These are phyloP conservation scores for Streptanthus diversifolius DNA, from an alignment of 345 rosid genomes.

Conservation along the genomic window DNA sequence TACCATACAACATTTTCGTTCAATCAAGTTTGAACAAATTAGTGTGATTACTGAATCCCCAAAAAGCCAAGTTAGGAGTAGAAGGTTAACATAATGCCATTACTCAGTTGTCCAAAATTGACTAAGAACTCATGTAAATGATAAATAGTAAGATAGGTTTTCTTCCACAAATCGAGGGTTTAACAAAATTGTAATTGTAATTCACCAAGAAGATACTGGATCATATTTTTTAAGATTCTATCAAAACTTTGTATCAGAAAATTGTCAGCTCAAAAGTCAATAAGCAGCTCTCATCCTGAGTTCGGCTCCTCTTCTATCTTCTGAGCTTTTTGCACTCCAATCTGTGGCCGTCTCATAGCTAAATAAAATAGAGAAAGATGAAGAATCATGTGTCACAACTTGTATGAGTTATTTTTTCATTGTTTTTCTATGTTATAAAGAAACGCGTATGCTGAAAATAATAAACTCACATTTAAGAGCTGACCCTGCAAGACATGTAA, in stretches of 20 bases:
- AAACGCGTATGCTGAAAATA: neutral
- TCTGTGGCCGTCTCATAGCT: constrained; percentile 19
- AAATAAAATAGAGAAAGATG: neutral
- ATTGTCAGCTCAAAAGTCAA: neutral
- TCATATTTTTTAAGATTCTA: neutral
- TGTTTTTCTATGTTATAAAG: neutral
- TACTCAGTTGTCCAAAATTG: neutral
- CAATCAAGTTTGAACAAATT: neutral
- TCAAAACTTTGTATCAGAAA: constrained; percentile 17
- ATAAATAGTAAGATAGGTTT: neutral
- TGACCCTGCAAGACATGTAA: constrained; percentile 91
- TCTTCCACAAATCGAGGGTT: constrained; percentile 1
- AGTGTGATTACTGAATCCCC: neutral
- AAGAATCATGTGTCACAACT: constrained; percentile 2
- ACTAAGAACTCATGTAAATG: neutral
- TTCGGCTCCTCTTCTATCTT: constrained; percentile 1
- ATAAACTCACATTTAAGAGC: constrained; percentile 56
- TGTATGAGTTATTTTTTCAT: neutral
- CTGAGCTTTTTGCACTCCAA: constrained; percentile 3
- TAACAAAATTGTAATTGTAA: neutral
- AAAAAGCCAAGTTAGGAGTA: neutral
- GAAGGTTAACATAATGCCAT: neutral
- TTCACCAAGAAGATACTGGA: neutral
- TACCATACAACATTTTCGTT: neutral
- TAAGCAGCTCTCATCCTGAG: constrained; percentile 8